phyloP scores from a whole-genome alignment of 768 basidiomycete species.

The Suillus discolor region DNA sequence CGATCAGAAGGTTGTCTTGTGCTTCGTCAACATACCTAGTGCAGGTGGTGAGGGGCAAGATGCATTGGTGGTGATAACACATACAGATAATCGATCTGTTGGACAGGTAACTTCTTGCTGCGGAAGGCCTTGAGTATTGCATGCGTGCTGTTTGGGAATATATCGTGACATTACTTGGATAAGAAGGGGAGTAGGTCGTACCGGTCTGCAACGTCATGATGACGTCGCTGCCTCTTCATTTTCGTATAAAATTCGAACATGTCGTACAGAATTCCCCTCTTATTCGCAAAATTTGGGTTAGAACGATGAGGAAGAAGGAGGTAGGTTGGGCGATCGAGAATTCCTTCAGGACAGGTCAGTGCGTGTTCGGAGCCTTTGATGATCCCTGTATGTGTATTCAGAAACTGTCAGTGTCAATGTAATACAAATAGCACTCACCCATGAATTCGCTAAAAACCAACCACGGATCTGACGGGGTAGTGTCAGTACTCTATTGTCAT shows the following conservation, averaged over 20 bases:
- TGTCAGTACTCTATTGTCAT: neutral
- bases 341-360: constrained; percentile 34
- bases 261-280: constrained; percentile 49
- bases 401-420: neutral
- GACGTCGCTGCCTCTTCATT: constrained; percentile 42
- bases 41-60: neutral
- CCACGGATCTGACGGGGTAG: constrained; percentile 48
- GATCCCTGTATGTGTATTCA: constrained; percentile 40
- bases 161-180: neutral
- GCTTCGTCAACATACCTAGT: constrained; percentile 73
- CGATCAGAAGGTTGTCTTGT: constrained; percentile 72
- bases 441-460: constrained; percentile 68
- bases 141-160: constrained; percentile 46
- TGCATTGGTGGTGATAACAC: constrained; percentile 17
- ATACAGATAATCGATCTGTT: constrained; percentile 58
- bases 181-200: constrained; percentile 21
- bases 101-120: constrained; percentile 25
- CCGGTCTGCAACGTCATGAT: constrained; percentile 66
- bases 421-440: constrained; percentile 40
- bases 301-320: constrained; percentile 49
- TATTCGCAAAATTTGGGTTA: constrained; percentile 55
- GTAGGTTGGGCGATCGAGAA: constrained; percentile 49
- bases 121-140: constrained; percentile 41
- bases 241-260: constrained; percentile 56
- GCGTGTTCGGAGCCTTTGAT: constrained; percentile 68